phyloP scores from a whole-genome alignment of 2,329 filamentous ascomycete species.

The Ascochyta viciae-villosae region DNA sequence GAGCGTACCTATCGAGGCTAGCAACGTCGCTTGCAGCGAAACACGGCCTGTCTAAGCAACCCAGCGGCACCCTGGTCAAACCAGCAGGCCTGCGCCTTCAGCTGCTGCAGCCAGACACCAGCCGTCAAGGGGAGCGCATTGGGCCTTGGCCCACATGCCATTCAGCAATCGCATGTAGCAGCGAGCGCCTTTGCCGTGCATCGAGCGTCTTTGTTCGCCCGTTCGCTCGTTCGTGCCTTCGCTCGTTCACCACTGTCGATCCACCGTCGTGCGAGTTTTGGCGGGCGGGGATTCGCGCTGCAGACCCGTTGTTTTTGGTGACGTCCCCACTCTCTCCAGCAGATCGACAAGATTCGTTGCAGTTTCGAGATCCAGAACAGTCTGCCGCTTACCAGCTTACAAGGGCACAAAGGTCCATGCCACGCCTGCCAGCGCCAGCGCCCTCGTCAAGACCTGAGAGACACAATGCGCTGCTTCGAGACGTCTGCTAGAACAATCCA shows the following conservation, averaged over 20 bases:
- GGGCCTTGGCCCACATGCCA: background rate
- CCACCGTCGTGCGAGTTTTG: background rate
- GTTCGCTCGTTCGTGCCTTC: too few relatives aligned
- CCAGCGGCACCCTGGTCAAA: background rate
- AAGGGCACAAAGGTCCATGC: constrained; percentile 5
- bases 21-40: constrained; percentile 13
- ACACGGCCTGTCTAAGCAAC: constrained; percentile 4
- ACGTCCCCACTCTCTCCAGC: constrained; percentile 4
- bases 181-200: background rate
- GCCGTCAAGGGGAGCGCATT: background rate
- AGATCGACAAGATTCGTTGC: constrained; percentile 7
- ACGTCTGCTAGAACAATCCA: background rate
- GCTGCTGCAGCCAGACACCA: too few relatives aligned
- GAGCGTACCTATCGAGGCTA: constrained; percentile 6
- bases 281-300: background rate
- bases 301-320: constrained; percentile 1
- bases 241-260: background rate
- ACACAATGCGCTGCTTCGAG: constrained; percentile 13
- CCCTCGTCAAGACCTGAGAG: background rate
- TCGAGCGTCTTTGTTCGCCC: too few relatives aligned
- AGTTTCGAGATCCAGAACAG: constrained; percentile 3
- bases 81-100: background rate
- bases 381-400: background rate
- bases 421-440: constrained; percentile 1
- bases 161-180: constrained; percentile 11